Evolutionary conservation across 83 land plant species (phyloP), one percentile per base, ranked within the genome.

Genomic region (Picea abies): DNA sequence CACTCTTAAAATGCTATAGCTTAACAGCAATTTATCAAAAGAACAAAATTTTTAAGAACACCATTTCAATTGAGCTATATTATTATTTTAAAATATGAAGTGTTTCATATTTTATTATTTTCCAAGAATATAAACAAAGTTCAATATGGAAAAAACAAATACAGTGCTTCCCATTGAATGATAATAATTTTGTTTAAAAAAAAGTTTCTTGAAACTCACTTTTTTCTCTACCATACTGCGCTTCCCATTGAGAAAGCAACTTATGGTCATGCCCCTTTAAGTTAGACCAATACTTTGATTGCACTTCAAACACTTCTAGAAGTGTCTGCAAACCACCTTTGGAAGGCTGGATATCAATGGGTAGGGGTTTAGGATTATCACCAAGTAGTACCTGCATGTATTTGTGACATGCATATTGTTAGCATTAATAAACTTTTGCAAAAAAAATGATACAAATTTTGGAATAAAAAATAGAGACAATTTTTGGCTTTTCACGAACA

Each of bases 351-450:
- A 20, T 63, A 41, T 76, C 58, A 0, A 41, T 83, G 22, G 80
- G 76, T 20, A 85, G 68, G 52, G 37, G 39, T 66, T 29, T 82
- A 79, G 88, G 88, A 68, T 60, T 68, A 77, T 90, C 92, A 82
- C 93, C 96, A 78, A 93, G 88, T 23, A 93, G 62, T 23, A 93
- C 96, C 96, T 93, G 76, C 47, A 49, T 62, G 85, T 20, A 71
- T 71, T 82, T 4, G 25, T 32, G 41, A 11, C 32, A 68, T 4
- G 20, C 7, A 68, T 68, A 29, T 68, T 68, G 72, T 68, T 68
- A 68, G 26, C 72, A 32, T 14, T 14, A 15, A 32, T 68, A 68
- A 10, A 10, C 2, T 52, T 52, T 52, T 52, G 56, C 56, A 52
- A 52, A 52, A 52, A 26, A 11, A 11, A 10, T 52, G 12, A 52